These are phyloP conservation scores for Metschnikowia noctiluminum DNA, from an alignment of 805 yeast species.

Conservation along the genomic window DNA sequence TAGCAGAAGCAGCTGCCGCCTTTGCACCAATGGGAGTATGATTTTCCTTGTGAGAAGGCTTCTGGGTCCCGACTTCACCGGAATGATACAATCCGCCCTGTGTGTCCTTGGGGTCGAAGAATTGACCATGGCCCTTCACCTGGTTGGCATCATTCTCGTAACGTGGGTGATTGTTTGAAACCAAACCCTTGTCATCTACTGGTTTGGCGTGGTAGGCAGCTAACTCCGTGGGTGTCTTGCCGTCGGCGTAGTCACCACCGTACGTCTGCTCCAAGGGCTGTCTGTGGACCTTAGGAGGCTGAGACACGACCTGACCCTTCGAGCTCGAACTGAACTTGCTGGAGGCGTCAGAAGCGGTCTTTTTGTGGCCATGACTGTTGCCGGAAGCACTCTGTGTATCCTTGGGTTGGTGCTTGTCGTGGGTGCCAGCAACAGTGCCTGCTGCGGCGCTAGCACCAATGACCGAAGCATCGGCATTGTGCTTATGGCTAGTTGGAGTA, in stretches of 20 bases:
- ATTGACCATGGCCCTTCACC: constrained; percentile 29
- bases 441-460: constrained; percentile 12
- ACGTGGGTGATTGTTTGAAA: constrained; percentile 23
- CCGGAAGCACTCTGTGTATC: constrained; percentile 2
- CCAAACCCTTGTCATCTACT: constrained; percentile 4
- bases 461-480: neutral
- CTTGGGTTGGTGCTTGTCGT: neutral
- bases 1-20: constrained; percentile 13
- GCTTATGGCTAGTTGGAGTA: neutral
- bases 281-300: constrained; percentile 30
- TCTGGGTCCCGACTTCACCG: neutral
- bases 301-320: constrained; percentile 25
- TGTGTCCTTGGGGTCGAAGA: constrained; percentile 35
- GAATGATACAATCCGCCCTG: constrained; percentile 29
- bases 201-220: constrained; percentile 1
- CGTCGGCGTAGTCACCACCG: constrained; percentile 34
- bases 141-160: constrained; percentile 30
- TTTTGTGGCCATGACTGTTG: constrained; percentile 3
- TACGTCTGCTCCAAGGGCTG: constrained; percentile 27
- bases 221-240: constrained; percentile 30
- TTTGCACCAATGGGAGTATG: constrained; percentile 9
- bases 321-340: constrained; percentile 9
- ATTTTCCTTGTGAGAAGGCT: neutral
- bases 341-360: constrained; percentile 1
- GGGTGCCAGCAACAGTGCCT: constrained; percentile 10